Evolutionary conservation across 495 filamentous ascomycete genomes (phyloP).

Genomic region (Daldinia bambusicola): DNA sequence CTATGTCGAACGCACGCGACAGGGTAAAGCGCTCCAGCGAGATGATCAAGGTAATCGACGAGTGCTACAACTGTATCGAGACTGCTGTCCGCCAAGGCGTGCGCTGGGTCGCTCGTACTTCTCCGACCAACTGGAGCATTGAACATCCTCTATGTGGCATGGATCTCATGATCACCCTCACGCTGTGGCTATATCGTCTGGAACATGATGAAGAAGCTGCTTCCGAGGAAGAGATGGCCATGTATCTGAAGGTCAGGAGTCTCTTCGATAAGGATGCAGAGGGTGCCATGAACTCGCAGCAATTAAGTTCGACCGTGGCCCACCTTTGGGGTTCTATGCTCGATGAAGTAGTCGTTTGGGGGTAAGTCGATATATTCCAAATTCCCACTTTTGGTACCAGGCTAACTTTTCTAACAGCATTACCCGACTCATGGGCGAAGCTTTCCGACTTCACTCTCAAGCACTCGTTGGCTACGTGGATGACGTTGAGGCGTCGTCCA

Average conservation of each 20-base stretch:
- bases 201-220: constrained; percentile 98
- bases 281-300: constrained; percentile 74
- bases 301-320: constrained; percentile 92
- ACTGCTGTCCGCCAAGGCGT: constrained; percentile 94
- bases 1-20: constrained; percentile 93
- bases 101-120: constrained; percentile 96
- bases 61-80: constrained; percentile 98
- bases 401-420: constrained; percentile 75
- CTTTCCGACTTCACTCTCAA: constrained; percentile 96
- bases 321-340: constrained; percentile 98
- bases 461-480: constrained; percentile 94
- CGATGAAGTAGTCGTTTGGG: constrained; percentile 99
- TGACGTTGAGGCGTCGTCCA: constrained; percentile 67
- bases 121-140: constrained; percentile 98
- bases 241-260: constrained; percentile 95
- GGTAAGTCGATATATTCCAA: constrained; percentile 61
- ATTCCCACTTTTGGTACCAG: constrained; percentile 12
- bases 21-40: constrained; percentile 93
- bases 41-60: constrained; percentile 98
- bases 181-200: constrained; percentile 96
- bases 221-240: constrained; percentile 86
- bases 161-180: constrained; percentile 98
- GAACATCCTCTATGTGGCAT: constrained; percentile 97
- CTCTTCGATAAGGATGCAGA: constrained; percentile 91
- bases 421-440: constrained; percentile 96